Evolutionary conservation across 1,139 yeast species (phyloP), one percentile per base, ranked within the genome.

Genomic region (Protomyces gravidus): DNA sequence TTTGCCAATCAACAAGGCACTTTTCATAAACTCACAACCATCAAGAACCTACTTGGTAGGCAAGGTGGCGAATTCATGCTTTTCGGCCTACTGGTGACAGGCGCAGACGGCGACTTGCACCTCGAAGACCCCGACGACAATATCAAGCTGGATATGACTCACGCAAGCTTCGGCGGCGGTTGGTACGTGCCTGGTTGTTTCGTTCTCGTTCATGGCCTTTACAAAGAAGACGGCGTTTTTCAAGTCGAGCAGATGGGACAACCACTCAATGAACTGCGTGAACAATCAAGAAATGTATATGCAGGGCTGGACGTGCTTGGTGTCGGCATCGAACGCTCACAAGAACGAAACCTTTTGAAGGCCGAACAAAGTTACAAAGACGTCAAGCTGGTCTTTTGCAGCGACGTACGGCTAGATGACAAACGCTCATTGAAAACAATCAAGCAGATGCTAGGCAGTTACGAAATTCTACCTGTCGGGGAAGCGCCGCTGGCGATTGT

Each of bases 221-320:
- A 87, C 67, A 80, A 88, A 0, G 75, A 76, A 13, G 79, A 82
- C 21, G 86, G 85, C 25, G 81, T 79, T 45, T 89, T 92, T 68
- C 82, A 85, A 64, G 95, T 86, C 1, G 79, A 86, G 39, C 80
- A 86, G 13, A 77, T 90, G 58, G 87, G 87, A 1, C 96, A 89
- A 63, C 98, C 98, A 1, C 90, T 95, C 0, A 85, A 89, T 2
- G 98, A 92, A 69, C 76, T 80, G 65, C 76, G 97, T 62, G 84
- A 79, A 15, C 70, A 68, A 1, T 78, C 94, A 0, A 69, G 84
- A 60, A 90, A 84, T 45, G 83, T 84, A 1, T 84, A 82, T 64
- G 97, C 96, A 0, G 80, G 85, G 66, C 69, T 88, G 25, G 97
- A 92, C 70, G 84, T 89, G 66, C 75, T 86, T 68, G 92, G 95